phyloP scores from a whole-genome alignment of 2,329 filamentous ascomycete species.

The Ustilaginoidea virens region DNA sequence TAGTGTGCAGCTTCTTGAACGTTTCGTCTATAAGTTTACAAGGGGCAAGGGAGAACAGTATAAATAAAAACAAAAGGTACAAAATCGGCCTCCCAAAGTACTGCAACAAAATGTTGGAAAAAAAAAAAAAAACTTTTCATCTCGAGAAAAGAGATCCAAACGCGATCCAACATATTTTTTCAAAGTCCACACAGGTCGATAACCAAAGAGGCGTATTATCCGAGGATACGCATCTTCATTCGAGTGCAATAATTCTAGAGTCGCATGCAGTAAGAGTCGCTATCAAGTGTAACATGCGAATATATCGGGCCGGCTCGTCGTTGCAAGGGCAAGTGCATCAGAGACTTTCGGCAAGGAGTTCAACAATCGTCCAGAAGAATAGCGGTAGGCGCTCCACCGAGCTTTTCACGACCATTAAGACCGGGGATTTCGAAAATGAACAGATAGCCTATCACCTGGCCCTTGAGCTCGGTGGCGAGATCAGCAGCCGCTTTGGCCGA shows the following conservation, averaged over 20 bases:
- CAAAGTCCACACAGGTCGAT: no score
- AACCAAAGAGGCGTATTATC: no score
- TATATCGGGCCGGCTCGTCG: neutral
- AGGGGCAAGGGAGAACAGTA: no score
- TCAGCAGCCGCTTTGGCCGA: slow-evolving; percentile 78
- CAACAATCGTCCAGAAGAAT: slow-evolving; percentile 55
- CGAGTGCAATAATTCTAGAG: no score
- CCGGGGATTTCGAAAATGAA: slow-evolving; percentile 95
- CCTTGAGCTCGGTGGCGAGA: slow-evolving; percentile 74
- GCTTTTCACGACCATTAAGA: slow-evolving; percentile 81
- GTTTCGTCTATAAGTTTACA: slow-evolving; percentile 2
- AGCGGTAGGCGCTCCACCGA: slow-evolving; percentile 60
- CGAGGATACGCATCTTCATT: no score
- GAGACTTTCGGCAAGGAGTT: slow-evolving; percentile 5
- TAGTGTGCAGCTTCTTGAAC: neutral
- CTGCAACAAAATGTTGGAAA: neutral
- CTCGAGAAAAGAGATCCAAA: neutral
- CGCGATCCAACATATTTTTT: no score
- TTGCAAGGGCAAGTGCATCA: neutral
- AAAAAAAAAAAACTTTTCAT: slow-evolving; percentile 1
- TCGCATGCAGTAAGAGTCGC: no score
- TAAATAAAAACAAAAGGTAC: neutral
- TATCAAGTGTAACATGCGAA: no score
- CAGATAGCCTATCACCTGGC: slow-evolving; percentile 72
- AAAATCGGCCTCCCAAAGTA: neutral